A percentile compares a stretch with the other conserved stretches of the same genome.
phyloP scores from a whole-genome alignment of 2,329 filamentous ascomycete genomes.

The Clonostachys sp. region DNA sequence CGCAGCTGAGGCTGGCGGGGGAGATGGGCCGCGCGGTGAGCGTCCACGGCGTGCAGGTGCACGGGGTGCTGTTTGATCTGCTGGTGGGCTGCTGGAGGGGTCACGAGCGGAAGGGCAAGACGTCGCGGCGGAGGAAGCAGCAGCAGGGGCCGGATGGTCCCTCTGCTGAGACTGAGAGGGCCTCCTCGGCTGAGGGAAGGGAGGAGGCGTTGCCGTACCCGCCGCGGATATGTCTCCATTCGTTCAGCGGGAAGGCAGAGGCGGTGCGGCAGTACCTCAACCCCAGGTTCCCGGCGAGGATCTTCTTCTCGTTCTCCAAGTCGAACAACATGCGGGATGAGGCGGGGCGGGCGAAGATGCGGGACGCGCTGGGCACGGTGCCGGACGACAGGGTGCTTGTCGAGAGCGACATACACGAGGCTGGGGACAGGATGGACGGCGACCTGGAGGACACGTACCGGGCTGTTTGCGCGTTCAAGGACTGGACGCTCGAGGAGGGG shows the following conservation, averaged over 20 bases:
- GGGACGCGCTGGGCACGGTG: constrained; percentile 61
- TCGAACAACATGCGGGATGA: constrained; percentile 66
- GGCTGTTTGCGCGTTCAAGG: constrained; percentile 68
- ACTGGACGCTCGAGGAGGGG: constrained; percentile 68
- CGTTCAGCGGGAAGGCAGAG: constrained; percentile 74
- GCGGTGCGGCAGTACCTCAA: constrained; percentile 72
- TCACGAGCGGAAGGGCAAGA: constrained; percentile 46
- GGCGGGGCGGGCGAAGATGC: constrained; percentile 42
- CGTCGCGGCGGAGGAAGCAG: constrained; percentile 7
- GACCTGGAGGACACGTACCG: constrained; percentile 67
- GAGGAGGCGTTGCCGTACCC: constrained; percentile 51
- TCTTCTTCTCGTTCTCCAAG: constrained; percentile 84
- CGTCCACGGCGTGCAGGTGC: constrained; percentile 68
- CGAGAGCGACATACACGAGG: constrained; percentile 81
- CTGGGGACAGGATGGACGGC: constrained; percentile 73
- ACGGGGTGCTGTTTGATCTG: constrained; percentile 61
- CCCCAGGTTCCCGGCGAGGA: constrained; percentile 62
- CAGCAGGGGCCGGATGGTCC: constrained; percentile 23
- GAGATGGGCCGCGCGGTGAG: constrained; percentile 59
- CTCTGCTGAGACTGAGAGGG: constrained; percentile 28
- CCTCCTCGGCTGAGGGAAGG: constrained; percentile 4
- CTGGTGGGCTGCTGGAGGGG: constrained; percentile 61
- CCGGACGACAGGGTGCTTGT: constrained; percentile 74
- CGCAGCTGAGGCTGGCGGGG: constrained; percentile 63
- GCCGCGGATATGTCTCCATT: constrained; percentile 83